Percentiles rank a stretch among this genome's conserved stretches.
These are phyloP conservation scores for Scorias spongiosa DNA, from an alignment of 2,329 filamentous ascomycete species.

Conservation along the genomic window DNA sequence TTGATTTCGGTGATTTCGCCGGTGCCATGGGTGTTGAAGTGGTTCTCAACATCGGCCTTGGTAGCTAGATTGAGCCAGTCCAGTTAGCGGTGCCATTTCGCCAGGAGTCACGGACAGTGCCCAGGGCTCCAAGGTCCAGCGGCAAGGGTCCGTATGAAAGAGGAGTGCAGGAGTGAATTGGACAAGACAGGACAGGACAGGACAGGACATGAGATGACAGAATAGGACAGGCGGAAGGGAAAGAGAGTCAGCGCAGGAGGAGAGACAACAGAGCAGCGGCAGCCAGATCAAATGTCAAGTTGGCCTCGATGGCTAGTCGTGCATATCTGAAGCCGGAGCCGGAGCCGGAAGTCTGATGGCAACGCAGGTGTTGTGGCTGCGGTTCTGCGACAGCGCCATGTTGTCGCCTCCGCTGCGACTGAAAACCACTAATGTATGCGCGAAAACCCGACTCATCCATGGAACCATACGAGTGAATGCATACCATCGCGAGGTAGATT, in stretches of 20 bases:
- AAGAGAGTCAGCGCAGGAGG: slow-evolving; percentile 6
- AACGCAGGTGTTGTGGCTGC: background rate
- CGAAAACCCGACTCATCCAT: background rate
- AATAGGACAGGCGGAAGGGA: slow-evolving; percentile 1
- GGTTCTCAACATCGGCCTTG: slow-evolving; percentile 89
- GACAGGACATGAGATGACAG: slow-evolving; percentile 1
- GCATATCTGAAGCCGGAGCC: background rate
- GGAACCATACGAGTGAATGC: slow-evolving; percentile 23
- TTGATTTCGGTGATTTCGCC: slow-evolving; percentile 98
- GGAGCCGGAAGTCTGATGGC: background rate
- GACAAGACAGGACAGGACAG: background rate
- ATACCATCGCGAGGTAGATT: slow-evolving; percentile 94
- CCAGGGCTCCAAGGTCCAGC: background rate
- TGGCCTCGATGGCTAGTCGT: background rate
- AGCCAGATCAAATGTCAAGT: slow-evolving; percentile 8
- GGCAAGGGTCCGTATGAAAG: slow-evolving; percentile 1
- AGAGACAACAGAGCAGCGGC: slow-evolving; percentile 6
- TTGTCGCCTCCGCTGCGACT: no score
- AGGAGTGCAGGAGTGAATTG: slow-evolving; percentile 1
- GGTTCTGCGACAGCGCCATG: background rate
- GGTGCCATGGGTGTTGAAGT: slow-evolving; percentile 90
- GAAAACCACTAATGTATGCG: no score
- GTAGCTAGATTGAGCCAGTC: slow-evolving; percentile 51
- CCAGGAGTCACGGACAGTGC: slow-evolving; percentile 6
- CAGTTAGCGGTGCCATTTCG: slow-evolving; percentile 29